Base-by-base conservation (phyloP, 371 early-diverging fungal species). In the Lichtheimia ramosa region DNA sequence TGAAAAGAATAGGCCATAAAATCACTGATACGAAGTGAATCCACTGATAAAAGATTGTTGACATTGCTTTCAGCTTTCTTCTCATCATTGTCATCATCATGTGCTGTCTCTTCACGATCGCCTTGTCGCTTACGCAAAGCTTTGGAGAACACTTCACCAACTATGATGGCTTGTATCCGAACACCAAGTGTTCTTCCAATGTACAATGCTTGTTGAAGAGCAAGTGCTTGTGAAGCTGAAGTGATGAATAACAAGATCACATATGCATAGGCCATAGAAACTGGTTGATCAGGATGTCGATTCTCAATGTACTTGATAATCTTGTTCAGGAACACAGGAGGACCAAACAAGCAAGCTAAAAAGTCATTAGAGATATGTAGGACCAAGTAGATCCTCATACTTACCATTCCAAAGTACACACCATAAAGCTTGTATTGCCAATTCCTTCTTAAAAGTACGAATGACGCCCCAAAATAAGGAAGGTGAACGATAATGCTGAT, bases 61-160 rank as follows among this genome's bases (percentile, higher is more conserved):
- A 74, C 68, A 55, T 82, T 75, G 51, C 77, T 69, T 60, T 79
- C 70, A 56, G 67, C 27, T 43, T 53, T 52, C 18, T 59, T n/a
- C 25, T 68, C 15, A 55, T 58, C 42, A 55, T 61, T 40, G 23
- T 66, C 66, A 14, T 64, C 68, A 56, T 85, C 85, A 10, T 34
- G 2, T 8, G 6, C 10, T 2, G 6, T 8, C 10, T 34, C 34
- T 8, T 34, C 34, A 34, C 34, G 34, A 34, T 34, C 34, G 2
- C 34, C 34, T 34, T 34, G 10, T 27, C 81, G 74, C 52, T 86
- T 78, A 24, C 77, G 73, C 12, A 88, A 65, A 0, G 85, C 64
- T 58, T 88, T 88, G 39, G 62, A 62, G 51, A 77, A 86, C 3
- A 88, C 77, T 58, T 86, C 83, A 50, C 83, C 82, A 49, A 84